Evolutionary conservation across 1,139 yeast genomes (phyloP), one percentile per base, ranked within the genome.

Genomic region (Waltiozyma sp.): DNA sequence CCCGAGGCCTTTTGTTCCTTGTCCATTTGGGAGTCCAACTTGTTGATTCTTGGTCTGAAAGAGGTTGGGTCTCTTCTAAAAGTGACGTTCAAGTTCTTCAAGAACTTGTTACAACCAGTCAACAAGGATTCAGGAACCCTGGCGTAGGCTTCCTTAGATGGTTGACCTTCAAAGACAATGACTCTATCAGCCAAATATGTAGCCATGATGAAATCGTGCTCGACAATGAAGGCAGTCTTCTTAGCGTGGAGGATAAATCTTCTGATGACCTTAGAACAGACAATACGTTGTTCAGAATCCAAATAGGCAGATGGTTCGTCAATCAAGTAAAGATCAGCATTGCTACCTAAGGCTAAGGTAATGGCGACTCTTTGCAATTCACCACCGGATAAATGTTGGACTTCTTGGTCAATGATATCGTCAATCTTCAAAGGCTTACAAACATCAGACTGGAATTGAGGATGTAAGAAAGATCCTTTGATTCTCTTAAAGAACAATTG

Each of bases 181-280:
- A 91, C 98, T 63, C 95, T 80, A 67, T 91, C 98, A 49, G 99
- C 98, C 72, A 91, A 76, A 65, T 91, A 91, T 24, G 98, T 91
- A 51, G 98, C 97, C 98, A 91, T 91, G 70, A 91, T 91, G 76
- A 91, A 91, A 79, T 91, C 99, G 80, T 91, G 99, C 81, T 91
- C 99, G 48, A 91, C 99, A 58, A 91, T 73, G 63, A 91, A 91
- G 10, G 98, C 98, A 40, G 98, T 88, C 75, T 89, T 91, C 73
- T 91, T 89, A 55, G 96, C 79, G 64, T 91, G 98, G 63, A 91
- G 72, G 60, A 93, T 86, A 62, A 87, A 91, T 67, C 96, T 83
- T 76, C 96, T 85, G 60, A 91, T 93, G 54, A 91, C 98, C 73
- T 91, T 91, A 47, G 98, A 85, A 73, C 98, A 93, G 56, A 91